Base-by-base conservation (phyloP, 805 yeast species). In the Myxozyma sirexii region DNA sequence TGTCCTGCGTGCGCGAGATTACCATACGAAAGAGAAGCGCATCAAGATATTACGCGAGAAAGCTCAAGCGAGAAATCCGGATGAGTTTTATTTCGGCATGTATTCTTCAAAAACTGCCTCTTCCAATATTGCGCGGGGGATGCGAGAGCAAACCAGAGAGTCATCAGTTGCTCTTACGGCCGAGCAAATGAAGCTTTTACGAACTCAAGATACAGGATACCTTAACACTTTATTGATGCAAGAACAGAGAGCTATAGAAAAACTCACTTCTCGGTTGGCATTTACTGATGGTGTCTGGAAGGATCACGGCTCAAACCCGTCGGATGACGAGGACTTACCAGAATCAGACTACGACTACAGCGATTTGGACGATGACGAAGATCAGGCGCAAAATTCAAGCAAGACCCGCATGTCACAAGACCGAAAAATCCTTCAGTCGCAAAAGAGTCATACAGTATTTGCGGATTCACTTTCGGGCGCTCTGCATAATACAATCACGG, bases 1-100 rank as follows among this genome's bases (percentile, higher is more conserved):
- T 79, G 79, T 76, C 66, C 84, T 81, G 59, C 82, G 86, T 35
- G 92, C 97, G 0, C 78, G 76, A 58, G 86, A 85, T 67, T 84
- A 73, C 67, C 88, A 85, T 68, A 74, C 75, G 63, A 84, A 84
- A 67, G 82, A 85, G 67, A 80, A 79, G 27, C 78, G 82, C 6
- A 65, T 94, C 54, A 88, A 88, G 75, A 79, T 86, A 0, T 80
- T 94, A 59, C 84, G 88, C 66, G 78, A 79, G 43, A 93, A 90
- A 71, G 96, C 88, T 1, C 76, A 80, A 38, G 79, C 80, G 46
- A 81, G 90, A 67, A 94, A 94, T 72, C 96, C 96, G 15, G 99
- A 94, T 80, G 99, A 94, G 74, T 94, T 88, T 76, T 91, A 93
- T 74, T 97, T 90, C 82, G 94, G 90, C 21, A 94, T 94, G 99